Evolutionary conservation across 371 early-diverging fungal species (phyloP).

Genomic region (Dichotomocladium elegans): DNA sequence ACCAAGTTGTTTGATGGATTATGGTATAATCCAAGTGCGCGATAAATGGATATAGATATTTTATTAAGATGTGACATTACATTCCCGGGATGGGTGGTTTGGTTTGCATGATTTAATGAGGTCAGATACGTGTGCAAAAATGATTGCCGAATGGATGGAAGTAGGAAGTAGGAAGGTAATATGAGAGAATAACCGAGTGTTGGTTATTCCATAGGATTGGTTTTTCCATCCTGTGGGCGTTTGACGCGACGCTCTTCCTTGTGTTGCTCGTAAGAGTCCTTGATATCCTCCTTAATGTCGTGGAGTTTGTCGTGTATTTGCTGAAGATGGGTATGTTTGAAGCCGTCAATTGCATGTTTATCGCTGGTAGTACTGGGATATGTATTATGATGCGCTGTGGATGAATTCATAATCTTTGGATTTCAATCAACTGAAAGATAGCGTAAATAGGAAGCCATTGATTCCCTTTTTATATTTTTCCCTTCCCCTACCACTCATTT

Average conservation of each 20-base stretch:
- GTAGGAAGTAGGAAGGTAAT: background rate
- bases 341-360: constrained; percentile 1
- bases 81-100: too few species aligned
- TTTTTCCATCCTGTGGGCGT: constrained; percentile 15
- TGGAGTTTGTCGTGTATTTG: constrained; percentile 12
- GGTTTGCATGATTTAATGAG: too few species aligned
- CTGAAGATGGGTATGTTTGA: constrained; percentile 11
- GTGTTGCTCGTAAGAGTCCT: constrained; percentile 5
- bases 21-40: constrained; percentile 20
- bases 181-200: background rate
- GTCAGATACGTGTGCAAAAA: background rate
- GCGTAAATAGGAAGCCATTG: too few species aligned
- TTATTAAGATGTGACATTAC: background rate
- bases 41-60: background rate
- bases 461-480: too few species aligned
- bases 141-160: background rate
- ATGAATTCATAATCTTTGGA: too few species aligned
- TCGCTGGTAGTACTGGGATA: too few species aligned
- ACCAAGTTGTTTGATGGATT: constrained; percentile 44
- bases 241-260: constrained; percentile 4
- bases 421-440: too few species aligned
- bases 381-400: too few species aligned
- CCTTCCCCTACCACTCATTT: too few species aligned
- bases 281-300: constrained; percentile 11
- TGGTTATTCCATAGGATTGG: constrained; percentile 17